Conservation (phyloP, 116 monocot species). For the Dioscorea cayenensis region DNA sequence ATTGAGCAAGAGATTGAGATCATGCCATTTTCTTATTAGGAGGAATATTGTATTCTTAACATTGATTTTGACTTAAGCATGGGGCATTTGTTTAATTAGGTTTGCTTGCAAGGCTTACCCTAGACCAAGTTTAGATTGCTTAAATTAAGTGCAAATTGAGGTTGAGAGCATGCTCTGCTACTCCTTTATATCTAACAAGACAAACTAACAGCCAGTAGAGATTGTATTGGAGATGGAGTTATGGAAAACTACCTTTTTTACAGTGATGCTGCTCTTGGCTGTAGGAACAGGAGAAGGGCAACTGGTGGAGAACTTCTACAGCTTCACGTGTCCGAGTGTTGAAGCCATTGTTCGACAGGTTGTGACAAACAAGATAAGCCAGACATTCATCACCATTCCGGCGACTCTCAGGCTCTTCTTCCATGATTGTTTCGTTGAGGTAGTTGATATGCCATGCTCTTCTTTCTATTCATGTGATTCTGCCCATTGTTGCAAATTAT, state of each 20-base stretch:
- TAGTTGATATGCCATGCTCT: constrained; percentile 1
- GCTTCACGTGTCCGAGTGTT: constrained; percentile 26
- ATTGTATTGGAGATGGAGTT: constrained; percentile 6
- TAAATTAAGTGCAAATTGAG: too few species aligned
- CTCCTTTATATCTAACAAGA: background rate
- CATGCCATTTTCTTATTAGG: too few species aligned
- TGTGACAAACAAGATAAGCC: constrained; percentile 30
- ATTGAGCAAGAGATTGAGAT: too few species aligned
- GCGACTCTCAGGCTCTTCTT: constrained; percentile 42
- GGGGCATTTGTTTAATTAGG: too few species aligned
- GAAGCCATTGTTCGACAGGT: constrained; percentile 43
- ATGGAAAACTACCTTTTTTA: background rate
- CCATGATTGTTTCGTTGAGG: constrained; percentile 61
- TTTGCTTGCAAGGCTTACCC: too few species aligned
- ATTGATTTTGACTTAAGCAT: too few species aligned
- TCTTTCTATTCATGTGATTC: background rate
- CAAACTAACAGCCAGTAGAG: background rate
- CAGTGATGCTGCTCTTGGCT: constrained; percentile 10
- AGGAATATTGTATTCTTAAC: too few species aligned
- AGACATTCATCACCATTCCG: constrained; percentile 6
- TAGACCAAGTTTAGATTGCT: too few species aligned
- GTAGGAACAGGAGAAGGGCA: constrained; percentile 19
- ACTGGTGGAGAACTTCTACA: constrained; percentile 33
- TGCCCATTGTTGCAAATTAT: too few species aligned
- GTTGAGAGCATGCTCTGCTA: background rate